A percentile compares a stretch with the other conserved stretches of the same genome.
Evolutionary conservation across 2,329 filamentous ascomycete genomes (phyloP).

Genomic region (Tolypocladium sp.): DNA sequence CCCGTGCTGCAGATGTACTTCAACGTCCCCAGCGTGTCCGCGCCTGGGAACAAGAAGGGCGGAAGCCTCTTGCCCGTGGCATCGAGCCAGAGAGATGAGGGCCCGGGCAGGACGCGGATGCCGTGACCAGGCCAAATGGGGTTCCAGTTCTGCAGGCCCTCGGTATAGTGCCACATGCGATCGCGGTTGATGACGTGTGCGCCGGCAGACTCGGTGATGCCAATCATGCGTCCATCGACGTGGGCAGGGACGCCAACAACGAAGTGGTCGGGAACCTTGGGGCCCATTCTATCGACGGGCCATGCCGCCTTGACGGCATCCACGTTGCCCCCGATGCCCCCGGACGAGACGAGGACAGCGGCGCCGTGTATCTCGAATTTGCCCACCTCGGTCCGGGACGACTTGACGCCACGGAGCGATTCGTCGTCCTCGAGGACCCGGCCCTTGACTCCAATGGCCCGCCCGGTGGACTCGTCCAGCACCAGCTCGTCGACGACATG

Average conservation of each 20-base stretch:
- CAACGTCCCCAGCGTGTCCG: constrained; percentile 48
- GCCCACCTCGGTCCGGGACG: constrained; percentile 36
- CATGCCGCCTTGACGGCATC: constrained; percentile 49
- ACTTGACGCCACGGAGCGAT: constrained; percentile 40
- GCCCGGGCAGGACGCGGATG: constrained; percentile 50
- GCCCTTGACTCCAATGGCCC: constrained; percentile 44
- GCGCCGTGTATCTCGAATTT: constrained; percentile 44
- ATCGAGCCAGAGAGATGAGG: constrained; percentile 54
- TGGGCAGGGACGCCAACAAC: constrained; percentile 53
- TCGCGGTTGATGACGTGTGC: constrained; percentile 50
- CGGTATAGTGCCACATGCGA: constrained; percentile 59
- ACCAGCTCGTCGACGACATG: constrained; percentile 49
- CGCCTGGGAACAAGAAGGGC: constrained; percentile 45
- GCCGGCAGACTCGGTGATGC: constrained; percentile 41
- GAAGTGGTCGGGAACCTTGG: constrained; percentile 44
- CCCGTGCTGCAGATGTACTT: constrained; percentile 51
- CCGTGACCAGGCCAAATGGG: constrained; percentile 53
- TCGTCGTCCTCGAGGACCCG: constrained; percentile 42
- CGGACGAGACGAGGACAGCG: constrained; percentile 45
- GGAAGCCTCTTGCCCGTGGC: constrained; percentile 50
- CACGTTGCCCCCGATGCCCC: constrained; percentile 53
- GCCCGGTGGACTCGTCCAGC: constrained; percentile 37
- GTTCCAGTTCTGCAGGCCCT: constrained; percentile 53
- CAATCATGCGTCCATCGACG: constrained; percentile 56
- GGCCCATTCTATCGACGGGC: constrained; percentile 48